phyloP scores from a whole-genome alignment of 108 stramenopile genomes.

The Asterionellopsis glacialis region DNA sequence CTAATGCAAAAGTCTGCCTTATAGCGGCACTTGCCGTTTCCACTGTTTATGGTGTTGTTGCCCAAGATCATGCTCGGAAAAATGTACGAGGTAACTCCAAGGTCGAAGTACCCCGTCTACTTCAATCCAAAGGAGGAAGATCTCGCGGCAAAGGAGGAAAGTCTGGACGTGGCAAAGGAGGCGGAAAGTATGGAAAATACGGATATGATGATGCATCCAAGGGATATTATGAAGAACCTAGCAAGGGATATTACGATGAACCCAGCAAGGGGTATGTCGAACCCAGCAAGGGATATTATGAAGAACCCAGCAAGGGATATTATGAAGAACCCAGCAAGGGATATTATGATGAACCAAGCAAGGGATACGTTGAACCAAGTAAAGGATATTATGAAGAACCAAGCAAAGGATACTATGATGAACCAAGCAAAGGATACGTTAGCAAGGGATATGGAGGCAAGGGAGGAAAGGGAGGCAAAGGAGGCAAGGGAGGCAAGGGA shows the following conservation, averaged over 20 bases:
- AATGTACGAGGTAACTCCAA: neutral
- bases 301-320: constrained; percentile 4
- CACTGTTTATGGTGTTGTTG: neutral
- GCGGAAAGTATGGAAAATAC: neutral
- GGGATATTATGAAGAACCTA: neutral
- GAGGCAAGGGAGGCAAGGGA: neutral
- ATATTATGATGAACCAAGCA: neutral
- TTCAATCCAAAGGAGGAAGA: neutral
- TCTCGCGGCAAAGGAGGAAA: constrained; percentile 3
- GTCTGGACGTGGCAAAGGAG: neutral
- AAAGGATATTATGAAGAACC: neutral
- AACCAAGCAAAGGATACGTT: neutral
- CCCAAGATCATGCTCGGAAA: neutral
- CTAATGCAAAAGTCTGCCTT: no score
- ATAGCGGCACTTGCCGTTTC: neutral
- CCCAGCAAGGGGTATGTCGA: neutral
- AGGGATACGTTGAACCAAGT: neutral
- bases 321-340: constrained; percentile 4
- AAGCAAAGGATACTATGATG: neutral
- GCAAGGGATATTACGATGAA: constrained; percentile 1
- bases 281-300: constrained; percentile 6
- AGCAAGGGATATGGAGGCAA: no score
- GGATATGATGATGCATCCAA: neutral
- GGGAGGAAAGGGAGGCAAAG: neutral
- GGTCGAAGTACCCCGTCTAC: neutral